Evolutionary conservation across 2,329 filamentous ascomycete genomes (phyloP), one percentile per base, ranked within the genome.

Genomic region (Didymella pinodella): DNA sequence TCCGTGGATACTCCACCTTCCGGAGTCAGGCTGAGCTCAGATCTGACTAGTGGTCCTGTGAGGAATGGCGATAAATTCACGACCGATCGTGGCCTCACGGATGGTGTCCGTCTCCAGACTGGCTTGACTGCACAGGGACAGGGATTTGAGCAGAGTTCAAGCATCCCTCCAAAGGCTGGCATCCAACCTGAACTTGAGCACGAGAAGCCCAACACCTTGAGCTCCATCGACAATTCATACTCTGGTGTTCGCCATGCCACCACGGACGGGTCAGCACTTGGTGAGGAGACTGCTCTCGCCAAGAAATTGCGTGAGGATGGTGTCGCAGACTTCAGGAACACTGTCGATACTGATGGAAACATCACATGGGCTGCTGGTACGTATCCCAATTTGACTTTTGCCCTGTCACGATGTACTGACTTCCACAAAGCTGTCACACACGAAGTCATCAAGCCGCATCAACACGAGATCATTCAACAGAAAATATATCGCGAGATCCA

Each of bases 401-500:
- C 10, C 25, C 11, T 7, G 12, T 31, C 0, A 25, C 53, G 4
- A 25, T 46, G 29, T 47, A 46, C 65, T 70, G 54, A 70, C 48
- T 26, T 2, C n/a, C 7, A 14, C n/a, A 16, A 26, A 83, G 82
- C 80, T 59, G 82, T 85, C 18, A 80, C 77, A 1, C 83, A 85
- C 58, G 82, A 86, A 63, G 75, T 77, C 0, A 71, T 85, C 38
- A 75, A 76, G 16, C 76, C 78, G 3, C 68, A 78, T 14, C 67
- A 77, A 11, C 82, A 83, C 58, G 75, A 84, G 48, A 75, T 85
- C 44, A 67, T 78, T 16, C 75, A 84, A 62, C 78, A 84, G 64
- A 64, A 67, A 22, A 81, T 85, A 49, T 81, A 79, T 7, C 81
- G 83, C 36, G 84, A 86, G 59, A 83, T 84, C 32, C 84, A 86